These are phyloP conservation scores for Harringtonia aguacate DNA, from an alignment of 2,329 filamentous ascomycete species.

Conservation along the genomic window DNA sequence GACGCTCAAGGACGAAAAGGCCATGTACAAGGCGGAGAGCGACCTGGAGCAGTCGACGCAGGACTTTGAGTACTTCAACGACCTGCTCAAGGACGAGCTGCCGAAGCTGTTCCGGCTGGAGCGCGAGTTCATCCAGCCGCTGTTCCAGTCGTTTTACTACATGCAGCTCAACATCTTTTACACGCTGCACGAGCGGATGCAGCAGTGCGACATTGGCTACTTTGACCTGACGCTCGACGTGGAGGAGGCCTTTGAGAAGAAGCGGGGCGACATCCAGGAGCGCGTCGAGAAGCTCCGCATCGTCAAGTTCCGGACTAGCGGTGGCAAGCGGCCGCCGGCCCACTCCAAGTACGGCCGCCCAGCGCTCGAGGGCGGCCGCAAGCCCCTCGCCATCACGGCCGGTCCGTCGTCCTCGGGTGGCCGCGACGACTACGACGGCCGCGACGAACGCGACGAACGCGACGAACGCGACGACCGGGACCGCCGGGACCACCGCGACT, in stretches of 20 bases:
- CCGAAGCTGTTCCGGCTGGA: constrained; percentile 86
- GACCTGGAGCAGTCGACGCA: constrained; percentile 86
- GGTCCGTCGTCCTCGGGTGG: constrained; percentile 24
- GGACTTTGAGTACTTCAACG: constrained; percentile 97
- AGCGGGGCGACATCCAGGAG: constrained; percentile 81
- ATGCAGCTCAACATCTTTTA: constrained; percentile 99
- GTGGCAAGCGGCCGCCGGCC: constrained; percentile 51
- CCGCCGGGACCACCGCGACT: too few species aligned
- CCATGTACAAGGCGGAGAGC: constrained; percentile 87
- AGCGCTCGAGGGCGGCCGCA: constrained; percentile 35
- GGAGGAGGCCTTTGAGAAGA: constrained; percentile 80
- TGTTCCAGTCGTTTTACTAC: constrained; percentile 99
- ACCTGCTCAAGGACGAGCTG: constrained; percentile 89
- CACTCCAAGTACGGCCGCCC: constrained; percentile 39
- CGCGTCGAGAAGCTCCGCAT: constrained; percentile 76
- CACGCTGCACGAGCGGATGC: constrained; percentile 96
- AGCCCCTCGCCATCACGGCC: constrained; percentile 39
- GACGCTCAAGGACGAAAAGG: constrained; percentile 92
- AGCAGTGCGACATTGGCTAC: constrained; percentile 92
- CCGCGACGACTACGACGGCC: background rate
- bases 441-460: too few species aligned
- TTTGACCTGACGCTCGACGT: constrained; percentile 88
- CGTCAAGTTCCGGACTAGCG: constrained; percentile 83
- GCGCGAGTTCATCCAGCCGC: constrained; percentile 85
- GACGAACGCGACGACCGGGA: too few species aligned